A percentile compares a stretch with the other conserved stretches of the same genome.
Conservation (phyloP, 1,284 basidiomycete species). For the Austroboletus niveus region DNA sequence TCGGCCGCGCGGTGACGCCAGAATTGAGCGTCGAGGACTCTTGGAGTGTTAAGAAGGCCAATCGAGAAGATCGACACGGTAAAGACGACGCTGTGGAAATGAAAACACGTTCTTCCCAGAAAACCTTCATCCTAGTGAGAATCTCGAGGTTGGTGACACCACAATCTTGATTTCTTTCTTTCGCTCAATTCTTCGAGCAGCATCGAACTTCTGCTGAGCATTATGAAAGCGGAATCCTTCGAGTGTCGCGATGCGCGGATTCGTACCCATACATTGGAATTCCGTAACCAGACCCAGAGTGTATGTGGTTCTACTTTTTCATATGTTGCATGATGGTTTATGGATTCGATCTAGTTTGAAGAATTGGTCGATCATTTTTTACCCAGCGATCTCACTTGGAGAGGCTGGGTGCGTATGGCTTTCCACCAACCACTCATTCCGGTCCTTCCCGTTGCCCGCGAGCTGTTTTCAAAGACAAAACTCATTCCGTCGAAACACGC, state of each 20-base stretch:
- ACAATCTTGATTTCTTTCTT: conserved; percentile 10
- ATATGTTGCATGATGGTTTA: conserved; percentile 3
- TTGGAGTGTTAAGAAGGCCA: conserved; percentile 18
- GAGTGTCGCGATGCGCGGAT: conserved; percentile 73
- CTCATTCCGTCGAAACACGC: conserved; percentile 52
- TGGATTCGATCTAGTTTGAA: conserved; percentile 54
- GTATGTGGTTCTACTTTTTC: conserved; percentile 41
- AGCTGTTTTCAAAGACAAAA: conserved; percentile 73
- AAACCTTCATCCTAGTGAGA: conserved; percentile 82
- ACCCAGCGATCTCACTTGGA: conserved; percentile 72
- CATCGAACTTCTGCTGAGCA: conserved; percentile 64
- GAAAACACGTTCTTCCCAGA: conserved; percentile 74
- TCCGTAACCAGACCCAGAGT: conserved; percentile 86
- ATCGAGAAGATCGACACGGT: conserved; percentile 26
- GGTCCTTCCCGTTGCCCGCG: conserved; percentile 71
- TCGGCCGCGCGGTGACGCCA: conserved; percentile 18
- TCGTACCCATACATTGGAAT: conserved; percentile 72
- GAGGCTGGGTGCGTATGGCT: conserved; percentile 79
- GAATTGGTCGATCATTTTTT: conserved; percentile 81
- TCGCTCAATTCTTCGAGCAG: conserved; percentile 36
- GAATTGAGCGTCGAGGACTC: conserved; percentile 25
- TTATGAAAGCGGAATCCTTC: conserved; percentile 70
- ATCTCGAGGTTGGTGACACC: conserved; percentile 61
- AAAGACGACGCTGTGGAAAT: conserved; percentile 67
- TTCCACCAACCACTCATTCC: conserved; percentile 74